phyloP scores from a whole-genome alignment of 768 basidiomycete genomes.

The Basidioascus undulatus region DNA sequence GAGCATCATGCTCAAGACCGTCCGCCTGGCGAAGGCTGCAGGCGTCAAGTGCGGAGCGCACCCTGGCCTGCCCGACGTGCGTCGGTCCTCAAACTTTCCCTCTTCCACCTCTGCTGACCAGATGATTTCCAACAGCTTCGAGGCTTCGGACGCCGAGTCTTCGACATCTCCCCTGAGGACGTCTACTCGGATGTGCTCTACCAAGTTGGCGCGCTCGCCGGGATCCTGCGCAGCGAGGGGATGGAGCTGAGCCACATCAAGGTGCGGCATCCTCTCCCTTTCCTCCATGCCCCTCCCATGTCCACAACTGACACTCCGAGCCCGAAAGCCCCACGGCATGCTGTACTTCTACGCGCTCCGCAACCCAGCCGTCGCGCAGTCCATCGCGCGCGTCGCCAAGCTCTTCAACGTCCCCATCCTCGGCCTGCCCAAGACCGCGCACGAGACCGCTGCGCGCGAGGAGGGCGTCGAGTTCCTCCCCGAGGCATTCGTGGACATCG shows the following conservation, averaged over 20 bases:
- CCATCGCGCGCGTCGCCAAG: slow-evolving; percentile 30
- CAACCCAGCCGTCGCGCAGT: slow-evolving; percentile 31
- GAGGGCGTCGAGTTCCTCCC: slow-evolving; percentile 36
- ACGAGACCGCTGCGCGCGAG: slow-evolving; percentile 32
- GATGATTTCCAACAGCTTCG: background rate
- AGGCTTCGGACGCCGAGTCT: slow-evolving; percentile 5
- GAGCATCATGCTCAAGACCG: slow-evolving; percentile 39
- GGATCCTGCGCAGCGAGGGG: slow-evolving; percentile 32
- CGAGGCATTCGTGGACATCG: slow-evolving; percentile 24
- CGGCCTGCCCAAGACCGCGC: slow-evolving; percentile 38
- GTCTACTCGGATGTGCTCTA: slow-evolving; percentile 34
- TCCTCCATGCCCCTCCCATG: background rate
- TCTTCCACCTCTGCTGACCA: background rate
- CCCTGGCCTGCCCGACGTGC: slow-evolving; percentile 36
- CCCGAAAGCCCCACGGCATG: slow-evolving; percentile 37
- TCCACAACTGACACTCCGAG: slow-evolving; percentile 19
- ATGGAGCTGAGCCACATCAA: slow-evolving; percentile 29
- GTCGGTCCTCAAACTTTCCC: too few species aligned
- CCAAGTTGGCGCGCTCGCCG: slow-evolving; percentile 39
- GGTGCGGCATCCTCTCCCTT: slow-evolving; percentile 19
- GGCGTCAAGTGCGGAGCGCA: slow-evolving; percentile 40
- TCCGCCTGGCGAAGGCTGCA: slow-evolving; percentile 30
- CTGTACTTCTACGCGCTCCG: slow-evolving; percentile 36
- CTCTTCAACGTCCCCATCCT: slow-evolving; percentile 34
- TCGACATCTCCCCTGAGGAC: slow-evolving; percentile 23